These are phyloP conservation scores for Penicillium freii DNA, from an alignment of 2,329 filamentous ascomycete genomes.

Conservation along the genomic window DNA sequence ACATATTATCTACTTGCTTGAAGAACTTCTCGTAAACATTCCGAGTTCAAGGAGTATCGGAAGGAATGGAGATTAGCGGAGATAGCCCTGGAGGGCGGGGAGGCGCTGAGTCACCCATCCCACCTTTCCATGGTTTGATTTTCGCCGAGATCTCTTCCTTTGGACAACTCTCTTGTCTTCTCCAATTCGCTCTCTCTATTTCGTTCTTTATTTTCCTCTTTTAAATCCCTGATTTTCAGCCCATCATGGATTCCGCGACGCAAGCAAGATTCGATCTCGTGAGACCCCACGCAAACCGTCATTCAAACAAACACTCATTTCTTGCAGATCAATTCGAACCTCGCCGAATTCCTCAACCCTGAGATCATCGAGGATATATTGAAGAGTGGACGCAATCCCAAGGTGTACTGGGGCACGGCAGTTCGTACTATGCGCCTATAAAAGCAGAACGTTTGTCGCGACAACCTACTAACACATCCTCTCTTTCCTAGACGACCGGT, in stretches of 20 bases:
- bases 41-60: not conserved
- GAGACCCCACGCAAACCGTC: not conserved
- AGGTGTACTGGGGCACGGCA: conserved; percentile 44
- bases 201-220: not conserved
- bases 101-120: not conserved
- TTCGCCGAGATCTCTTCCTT: not conserved
- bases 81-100: not conserved
- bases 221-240: not conserved
- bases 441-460: not conserved
- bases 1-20: not conserved
- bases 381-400: conserved; percentile 29
- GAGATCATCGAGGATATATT: conserved; percentile 45
- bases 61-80: not conserved
- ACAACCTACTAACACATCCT: not conserved
- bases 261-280: not conserved
- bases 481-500: conserved; percentile 61
- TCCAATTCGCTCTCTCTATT: not conserved
- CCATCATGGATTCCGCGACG: not conserved
- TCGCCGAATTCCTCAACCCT: conserved; percentile 77
- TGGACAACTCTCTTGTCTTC: not conserved
- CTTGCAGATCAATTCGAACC: conserved; percentile 66
- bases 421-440: not conserved
- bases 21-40: not conserved
- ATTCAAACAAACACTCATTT: not conserved
- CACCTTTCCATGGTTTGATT: not conserved